Percentiles rank a stretch among this genome's conserved stretches.
Evolutionary conservation across 2,329 filamentous ascomycete genomes (phyloP).

Genomic region (Xylaria digitata): DNA sequence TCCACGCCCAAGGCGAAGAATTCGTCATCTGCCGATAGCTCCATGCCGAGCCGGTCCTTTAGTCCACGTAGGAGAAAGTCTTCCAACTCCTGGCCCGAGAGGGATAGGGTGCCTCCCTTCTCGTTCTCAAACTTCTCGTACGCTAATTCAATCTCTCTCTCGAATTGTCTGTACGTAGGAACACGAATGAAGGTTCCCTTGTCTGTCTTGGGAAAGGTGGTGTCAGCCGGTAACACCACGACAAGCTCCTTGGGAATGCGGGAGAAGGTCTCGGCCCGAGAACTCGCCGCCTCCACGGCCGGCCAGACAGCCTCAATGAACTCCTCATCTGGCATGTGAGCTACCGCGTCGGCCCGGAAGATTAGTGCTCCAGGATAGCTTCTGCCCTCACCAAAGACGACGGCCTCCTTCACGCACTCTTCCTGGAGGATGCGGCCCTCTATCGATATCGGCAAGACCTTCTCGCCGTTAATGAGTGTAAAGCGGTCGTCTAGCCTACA

Average conservation of each 20-base stretch:
- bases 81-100: conserved; percentile 26
- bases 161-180: conserved; percentile 61
- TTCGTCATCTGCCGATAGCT: conserved; percentile 41
- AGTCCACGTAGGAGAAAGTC: conserved; percentile 35
- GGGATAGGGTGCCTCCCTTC: conserved; percentile 28
- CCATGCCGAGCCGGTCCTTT: conserved; percentile 32
- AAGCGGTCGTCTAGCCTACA: conserved; percentile 59
- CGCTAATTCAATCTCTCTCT: conserved; percentile 57
- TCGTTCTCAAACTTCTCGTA: conserved; percentile 51
- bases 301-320: conserved; percentile 62
- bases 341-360: conserved; percentile 60
- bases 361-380: conserved; percentile 65
- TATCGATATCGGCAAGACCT: conserved; percentile 58
- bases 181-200: conserved; percentile 68
- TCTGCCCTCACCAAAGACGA: conserved; percentile 67
- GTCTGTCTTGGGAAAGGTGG: conserved; percentile 63
- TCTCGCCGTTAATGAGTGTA: conserved; percentile 61
- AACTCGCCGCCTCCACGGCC: conserved; percentile 63
- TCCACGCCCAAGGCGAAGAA: conserved; percentile 48
- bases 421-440: conserved; percentile 67
- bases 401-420: conserved; percentile 63
- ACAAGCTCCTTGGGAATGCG: conserved; percentile 66
- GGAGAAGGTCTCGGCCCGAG: conserved; percentile 62
- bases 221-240: conserved; percentile 57
- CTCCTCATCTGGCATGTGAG: conserved; percentile 56